phyloP scores from a whole-genome alignment of 139 green algal species.

The Micractinium conductrix region DNA sequence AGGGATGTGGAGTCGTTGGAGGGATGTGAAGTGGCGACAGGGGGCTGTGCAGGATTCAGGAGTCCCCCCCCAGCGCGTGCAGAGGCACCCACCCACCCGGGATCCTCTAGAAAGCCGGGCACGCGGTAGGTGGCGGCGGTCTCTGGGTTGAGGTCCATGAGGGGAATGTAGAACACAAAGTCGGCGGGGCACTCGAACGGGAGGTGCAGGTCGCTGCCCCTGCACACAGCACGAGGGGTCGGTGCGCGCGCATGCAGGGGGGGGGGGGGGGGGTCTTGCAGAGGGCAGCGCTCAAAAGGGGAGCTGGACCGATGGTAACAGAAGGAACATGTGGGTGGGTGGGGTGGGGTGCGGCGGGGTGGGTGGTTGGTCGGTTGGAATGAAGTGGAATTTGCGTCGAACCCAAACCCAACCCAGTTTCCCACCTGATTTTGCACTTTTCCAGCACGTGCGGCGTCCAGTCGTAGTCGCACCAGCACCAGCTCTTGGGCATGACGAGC shows the following conservation, averaged over 20 bases:
- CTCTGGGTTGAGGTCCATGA: not conserved
- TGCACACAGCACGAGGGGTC: not conserved
- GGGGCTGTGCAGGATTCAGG: not conserved
- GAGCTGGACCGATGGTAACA: too few relatives aligned
- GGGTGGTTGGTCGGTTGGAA: too few relatives aligned
- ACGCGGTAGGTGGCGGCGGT: not conserved
- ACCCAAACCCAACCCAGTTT: not conserved
- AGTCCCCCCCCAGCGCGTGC: not conserved
- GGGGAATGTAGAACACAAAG: conserved; percentile 10
- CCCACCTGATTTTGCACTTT: conserved; percentile 27
- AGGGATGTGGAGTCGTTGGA: not conserved
- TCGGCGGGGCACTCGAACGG: conserved; percentile 38
- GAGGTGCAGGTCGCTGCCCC: conserved; percentile 33
- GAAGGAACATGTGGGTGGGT: too few relatives aligned
- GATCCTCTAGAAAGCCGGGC: conserved; percentile 16
- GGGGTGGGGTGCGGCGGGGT: too few relatives aligned
- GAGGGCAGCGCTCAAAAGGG: too few relatives aligned
- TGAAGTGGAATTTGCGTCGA: not conserved
- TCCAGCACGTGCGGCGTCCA: conserved; percentile 35
- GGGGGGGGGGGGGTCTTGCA: too few relatives aligned
- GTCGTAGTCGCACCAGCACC: conserved; percentile 47
- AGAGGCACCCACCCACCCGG: not conserved
- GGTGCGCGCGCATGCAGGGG: not conserved
- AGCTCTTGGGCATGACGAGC: conserved; percentile 34
- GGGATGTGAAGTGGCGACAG: not conserved